Percentiles rank a stretch among this genome's conserved stretches.
phyloP scores from a whole-genome alignment of 2,329 filamentous ascomycete genomes.

The Leptosphaerulina australis region DNA sequence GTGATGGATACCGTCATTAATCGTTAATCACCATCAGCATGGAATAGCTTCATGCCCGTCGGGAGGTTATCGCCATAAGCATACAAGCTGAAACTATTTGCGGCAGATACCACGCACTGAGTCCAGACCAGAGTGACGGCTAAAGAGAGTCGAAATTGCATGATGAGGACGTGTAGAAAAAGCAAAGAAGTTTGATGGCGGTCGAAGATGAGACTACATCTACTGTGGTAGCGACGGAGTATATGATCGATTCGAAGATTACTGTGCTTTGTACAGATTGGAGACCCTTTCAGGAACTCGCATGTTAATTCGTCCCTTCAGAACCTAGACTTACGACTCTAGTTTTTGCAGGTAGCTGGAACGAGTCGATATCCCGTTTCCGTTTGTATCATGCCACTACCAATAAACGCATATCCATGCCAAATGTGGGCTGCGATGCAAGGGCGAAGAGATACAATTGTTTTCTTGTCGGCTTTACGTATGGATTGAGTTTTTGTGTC shows the following conservation, averaged over 20 bases:
- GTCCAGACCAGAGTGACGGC: constrained; percentile 11
- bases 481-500: background rate
- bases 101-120: constrained; percentile 8
- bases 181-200: background rate
- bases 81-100: constrained; percentile 33
- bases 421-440: background rate
- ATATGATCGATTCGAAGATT: background rate
- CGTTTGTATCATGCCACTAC: background rate
- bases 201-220: background rate
- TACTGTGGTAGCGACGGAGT: background rate
- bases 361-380: background rate
- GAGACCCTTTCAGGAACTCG: background rate
- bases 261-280: background rate
- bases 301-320: background rate
- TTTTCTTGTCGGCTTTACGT: background rate
- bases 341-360: background rate
- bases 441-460: background rate
- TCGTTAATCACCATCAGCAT: constrained; percentile 44
- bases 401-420: background rate
- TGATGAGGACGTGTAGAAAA: constrained; percentile 12
- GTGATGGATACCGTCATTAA: background rate
- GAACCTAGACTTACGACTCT: background rate
- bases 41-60: constrained; percentile 40
- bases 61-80: constrained; percentile 36
- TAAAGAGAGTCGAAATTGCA: constrained; percentile 16